These are phyloP conservation scores for Acrocalymma vagum DNA, from an alignment of 2,329 filamentous ascomycete species.

Conservation along the genomic window DNA sequence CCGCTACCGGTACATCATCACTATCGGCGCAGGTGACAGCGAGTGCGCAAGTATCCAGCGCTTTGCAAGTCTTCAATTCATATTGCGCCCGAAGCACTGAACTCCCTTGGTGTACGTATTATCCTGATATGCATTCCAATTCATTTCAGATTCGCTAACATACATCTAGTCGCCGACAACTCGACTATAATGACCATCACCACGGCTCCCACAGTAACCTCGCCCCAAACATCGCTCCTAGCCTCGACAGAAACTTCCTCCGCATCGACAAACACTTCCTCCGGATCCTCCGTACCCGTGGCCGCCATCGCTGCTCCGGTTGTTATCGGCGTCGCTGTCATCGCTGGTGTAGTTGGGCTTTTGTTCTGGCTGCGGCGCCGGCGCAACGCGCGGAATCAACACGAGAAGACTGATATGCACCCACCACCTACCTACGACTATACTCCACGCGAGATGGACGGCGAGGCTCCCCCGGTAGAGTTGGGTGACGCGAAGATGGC, in stretches of 20 bases:
- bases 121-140: background rate
- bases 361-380: conserved; percentile 11
- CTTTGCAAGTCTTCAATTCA: conserved; percentile 4
- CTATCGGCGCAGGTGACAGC: too few species aligned
- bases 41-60: too few species aligned
- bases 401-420: background rate
- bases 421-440: background rate
- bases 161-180: background rate
- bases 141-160: too few species aligned
- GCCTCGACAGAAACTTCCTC: too few species aligned
- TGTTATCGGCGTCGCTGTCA: conserved; percentile 8
- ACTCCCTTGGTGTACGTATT: conserved; percentile 8
- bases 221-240: background rate
- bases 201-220: background rate
- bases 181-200: background rate
- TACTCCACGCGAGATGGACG: background rate
- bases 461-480: background rate
- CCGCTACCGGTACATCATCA: background rate
- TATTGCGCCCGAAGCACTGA: conserved; percentile 11
- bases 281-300: conserved; percentile 7
- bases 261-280: background rate
- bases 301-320: conserved; percentile 13
- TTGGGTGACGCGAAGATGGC: too few species aligned
- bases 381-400: background rate
- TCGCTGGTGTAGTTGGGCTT: conserved; percentile 4